Base-by-base conservation (phyloP, 805 yeast genomes). In the Kregervanrija fluxuum region DNA sequence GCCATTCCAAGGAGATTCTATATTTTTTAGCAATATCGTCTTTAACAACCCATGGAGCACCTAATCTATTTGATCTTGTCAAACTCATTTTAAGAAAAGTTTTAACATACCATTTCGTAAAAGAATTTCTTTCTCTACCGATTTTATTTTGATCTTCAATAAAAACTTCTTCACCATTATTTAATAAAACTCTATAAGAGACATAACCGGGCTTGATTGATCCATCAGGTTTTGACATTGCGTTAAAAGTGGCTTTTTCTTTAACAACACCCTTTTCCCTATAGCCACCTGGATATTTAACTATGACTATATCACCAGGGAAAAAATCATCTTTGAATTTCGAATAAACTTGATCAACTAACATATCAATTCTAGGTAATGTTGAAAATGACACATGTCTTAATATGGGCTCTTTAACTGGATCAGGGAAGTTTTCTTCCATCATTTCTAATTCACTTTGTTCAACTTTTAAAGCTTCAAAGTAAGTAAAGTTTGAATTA, bases 11-110 rank as follows among this genome's bases (percentile, higher is more conserved):
- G 10, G 82, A 74, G 14, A 87, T 84, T 51, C 85, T 67, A 60
- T 81, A 87, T 54, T 74, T 73, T 45, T 70, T 71, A 0, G 93
- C 93, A 61, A 77, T 87, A 52, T 82, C 80, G 22, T 77, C 79
- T 58, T 82, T 85, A 12, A 93, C 93, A 15, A 91, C 80, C 98
- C 98, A 93, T 3, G 98, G 98, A 3, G 97, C 91, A 3, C 98
- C 97, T 37, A 82, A 71, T 71, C 85, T 86, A 44, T 82, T 74
- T 1, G 90, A 85, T 45, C 95, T 77, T 8, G 84, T 72, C 59
- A 87, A 74, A 38, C 87, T 75, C 60, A 85, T 73, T 64, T 90
- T 85, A 59, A 90, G 73, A 60, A 93, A 82, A n/a, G 96, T 82
- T 61, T 90, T 85, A 33, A 93, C 84, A 43, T 85, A 74, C 78